phyloP scores from a whole-genome alignment of 495 filamentous ascomycete genomes.

The Penicillium coprophilum region DNA sequence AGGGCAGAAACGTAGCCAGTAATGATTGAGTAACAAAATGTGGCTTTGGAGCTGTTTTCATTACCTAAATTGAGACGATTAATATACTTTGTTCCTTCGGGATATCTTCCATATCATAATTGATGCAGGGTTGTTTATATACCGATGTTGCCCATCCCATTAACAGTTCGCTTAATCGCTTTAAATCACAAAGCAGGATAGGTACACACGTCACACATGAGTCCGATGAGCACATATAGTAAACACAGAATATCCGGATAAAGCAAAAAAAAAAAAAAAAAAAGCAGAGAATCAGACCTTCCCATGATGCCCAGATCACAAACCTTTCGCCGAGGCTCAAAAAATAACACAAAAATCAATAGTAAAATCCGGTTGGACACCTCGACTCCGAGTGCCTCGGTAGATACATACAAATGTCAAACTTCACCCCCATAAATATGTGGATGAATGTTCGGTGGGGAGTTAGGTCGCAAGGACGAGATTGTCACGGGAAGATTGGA shows the following conservation, averaged over 20 bases:
- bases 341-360: conserved; percentile 23
- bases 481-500: conserved; percentile 12
- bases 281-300: conserved; percentile 18
- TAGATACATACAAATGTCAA: conserved; percentile 16
- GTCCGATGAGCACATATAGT: conserved; percentile 21
- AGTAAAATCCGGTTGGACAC: conserved; percentile 6
- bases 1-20: neutral
- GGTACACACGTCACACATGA: conserved; percentile 36
- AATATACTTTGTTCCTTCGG: neutral
- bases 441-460: neutral
- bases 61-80: neutral
- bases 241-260: conserved; percentile 22
- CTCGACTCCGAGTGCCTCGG: conserved; percentile 24
- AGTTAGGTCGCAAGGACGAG: neutral
- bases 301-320: conserved; percentile 19
- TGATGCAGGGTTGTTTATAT: conserved; percentile 10
- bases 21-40: neutral
- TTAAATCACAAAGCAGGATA: conserved; percentile 26
- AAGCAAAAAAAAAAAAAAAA: conserved; percentile 7
- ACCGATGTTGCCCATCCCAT: conserved; percentile 20
- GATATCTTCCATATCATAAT: conserved; percentile 11
- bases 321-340: conserved; percentile 19
- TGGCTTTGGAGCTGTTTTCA: neutral
- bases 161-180: conserved; percentile 22
- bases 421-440: conserved; percentile 18